Evolutionary conservation across 257 asterid genomes (phyloP).

Genomic region (Linderniella brevidens): DNA sequence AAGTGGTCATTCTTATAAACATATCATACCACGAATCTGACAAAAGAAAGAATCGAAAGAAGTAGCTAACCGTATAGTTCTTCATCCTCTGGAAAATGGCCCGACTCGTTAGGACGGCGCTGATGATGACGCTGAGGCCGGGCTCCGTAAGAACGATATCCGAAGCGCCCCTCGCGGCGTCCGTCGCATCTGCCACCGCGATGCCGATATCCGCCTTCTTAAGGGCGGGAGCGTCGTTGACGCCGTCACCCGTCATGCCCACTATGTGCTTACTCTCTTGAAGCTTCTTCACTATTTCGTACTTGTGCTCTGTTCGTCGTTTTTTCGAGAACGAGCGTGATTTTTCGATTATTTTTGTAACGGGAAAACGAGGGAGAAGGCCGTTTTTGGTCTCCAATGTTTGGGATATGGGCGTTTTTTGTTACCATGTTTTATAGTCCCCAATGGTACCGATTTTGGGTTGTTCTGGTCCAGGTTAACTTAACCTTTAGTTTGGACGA

Average conservation of each 20-base stretch:
- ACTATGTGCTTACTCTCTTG: constrained; percentile 87
- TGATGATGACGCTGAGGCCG: constrained; percentile 75
- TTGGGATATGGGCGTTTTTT: too few species aligned
- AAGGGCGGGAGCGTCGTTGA: constrained; percentile 91
- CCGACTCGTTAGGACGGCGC: constrained; percentile 40
- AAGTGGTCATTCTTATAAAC: too few species aligned
- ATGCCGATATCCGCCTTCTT: constrained; percentile 94
- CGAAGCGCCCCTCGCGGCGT: constrained; percentile 83
- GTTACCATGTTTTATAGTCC: too few species aligned
- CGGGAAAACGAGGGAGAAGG: too few species aligned
- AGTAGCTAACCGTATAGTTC: constrained; percentile 54
- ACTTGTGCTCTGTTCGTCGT: constrained; percentile 54
- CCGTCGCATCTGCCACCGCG: constrained; percentile 96
- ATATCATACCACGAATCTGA: not conserved
- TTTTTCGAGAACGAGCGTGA: not conserved
- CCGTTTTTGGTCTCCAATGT: too few species aligned
- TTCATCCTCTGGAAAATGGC: constrained; percentile 96
- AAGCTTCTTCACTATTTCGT: constrained; percentile 81
- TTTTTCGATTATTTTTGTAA: too few species aligned
- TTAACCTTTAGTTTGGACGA: too few species aligned
- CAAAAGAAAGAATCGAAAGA: constrained; percentile 3
- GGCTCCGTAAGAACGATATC: constrained; percentile 85
- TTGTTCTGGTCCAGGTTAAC: too few species aligned
- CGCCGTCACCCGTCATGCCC: constrained; percentile 99
- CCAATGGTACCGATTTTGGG: too few species aligned